A percentile compares a stretch with the other conserved stretches of the same genome.
Conservation (phyloP, 257 asterid species). For the Eustoma russellianum region DNA sequence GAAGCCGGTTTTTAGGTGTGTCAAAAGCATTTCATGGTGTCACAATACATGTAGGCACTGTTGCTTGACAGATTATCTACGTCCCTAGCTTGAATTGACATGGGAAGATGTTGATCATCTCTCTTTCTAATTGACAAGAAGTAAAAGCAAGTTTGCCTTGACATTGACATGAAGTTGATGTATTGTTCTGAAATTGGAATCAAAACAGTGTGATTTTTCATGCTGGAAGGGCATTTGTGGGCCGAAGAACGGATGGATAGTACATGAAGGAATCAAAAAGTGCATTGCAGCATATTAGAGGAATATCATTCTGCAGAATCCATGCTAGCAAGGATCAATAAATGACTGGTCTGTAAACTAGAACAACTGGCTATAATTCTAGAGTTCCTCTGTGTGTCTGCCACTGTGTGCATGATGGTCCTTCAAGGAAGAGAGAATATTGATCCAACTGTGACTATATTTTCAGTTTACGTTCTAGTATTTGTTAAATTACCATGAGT, state of each 20-base stretch:
- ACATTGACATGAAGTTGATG: constrained; percentile 14
- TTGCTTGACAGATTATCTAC: constrained; percentile 3
- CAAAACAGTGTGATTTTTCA: too few relatives aligned
- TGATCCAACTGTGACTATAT: too few relatives aligned
- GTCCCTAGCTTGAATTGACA: constrained; percentile 8
- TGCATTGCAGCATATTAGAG: constrained; percentile 10
- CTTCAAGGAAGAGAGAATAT: too few relatives aligned
- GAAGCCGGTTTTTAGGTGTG: constrained; percentile 9
- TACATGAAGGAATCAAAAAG: neutral
- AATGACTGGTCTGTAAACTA: constrained; percentile 5
- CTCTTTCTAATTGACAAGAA: constrained; percentile 17
- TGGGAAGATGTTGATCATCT: too few relatives aligned
- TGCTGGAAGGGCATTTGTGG: constrained; percentile 15
- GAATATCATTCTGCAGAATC: constrained; percentile 6
- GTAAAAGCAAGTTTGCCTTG: constrained; percentile 14
- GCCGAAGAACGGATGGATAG: constrained; percentile 23
- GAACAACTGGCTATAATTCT: too few relatives aligned
- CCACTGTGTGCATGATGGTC: too few relatives aligned
- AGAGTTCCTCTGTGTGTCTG: too few relatives aligned
- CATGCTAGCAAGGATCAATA: constrained; percentile 3
- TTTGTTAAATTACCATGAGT: too few relatives aligned
- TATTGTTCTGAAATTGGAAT: constrained; percentile 12
- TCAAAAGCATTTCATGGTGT: too few relatives aligned
- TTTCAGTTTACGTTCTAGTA: too few relatives aligned
- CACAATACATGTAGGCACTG: neutral